These are phyloP conservation scores for Penicillium simplicissimum DNA, from an alignment of 495 filamentous ascomycete species.

Conservation along the genomic window DNA sequence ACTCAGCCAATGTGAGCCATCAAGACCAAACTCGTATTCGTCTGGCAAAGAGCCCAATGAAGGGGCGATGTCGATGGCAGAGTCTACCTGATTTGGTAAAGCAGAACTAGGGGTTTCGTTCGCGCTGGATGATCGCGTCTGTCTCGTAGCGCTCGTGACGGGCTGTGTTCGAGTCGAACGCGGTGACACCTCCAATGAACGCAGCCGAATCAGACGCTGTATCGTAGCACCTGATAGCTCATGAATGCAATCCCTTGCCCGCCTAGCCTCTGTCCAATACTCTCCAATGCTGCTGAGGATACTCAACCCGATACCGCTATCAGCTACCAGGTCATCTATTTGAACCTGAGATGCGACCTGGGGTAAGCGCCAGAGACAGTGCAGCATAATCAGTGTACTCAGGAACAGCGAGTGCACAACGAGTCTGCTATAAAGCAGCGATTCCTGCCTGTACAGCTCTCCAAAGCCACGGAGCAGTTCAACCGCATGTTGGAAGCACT, in stretches of 20 bases:
- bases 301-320: slow-evolving; percentile 39
- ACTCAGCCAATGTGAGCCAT: slow-evolving; percentile 29
- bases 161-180: neutral
- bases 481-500: slow-evolving; percentile 41
- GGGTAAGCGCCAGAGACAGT: slow-evolving; percentile 44
- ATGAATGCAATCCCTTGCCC: slow-evolving; percentile 46
- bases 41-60: slow-evolving; percentile 14
- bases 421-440: slow-evolving; percentile 41
- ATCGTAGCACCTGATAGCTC: slow-evolving; percentile 42
- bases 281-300: slow-evolving; percentile 51
- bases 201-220: slow-evolving; percentile 37
- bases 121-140: neutral
- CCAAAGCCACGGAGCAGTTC: slow-evolving; percentile 36
- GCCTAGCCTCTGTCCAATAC: slow-evolving; percentile 46
- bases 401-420: slow-evolving; percentile 47
- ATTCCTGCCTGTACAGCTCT: slow-evolving; percentile 36
- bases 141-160: neutral
- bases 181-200: slow-evolving; percentile 15
- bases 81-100: slow-evolving; percentile 9
- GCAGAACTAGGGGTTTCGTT: neutral
- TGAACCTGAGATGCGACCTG: slow-evolving; percentile 33
- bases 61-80: slow-evolving; percentile 12
- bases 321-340: slow-evolving; percentile 40
- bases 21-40: slow-evolving; percentile 11
- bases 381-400: slow-evolving; percentile 42